Evolutionary conservation across 1,284 basidiomycete genomes (phyloP), one percentile per base, ranked within the genome.

Genomic region (Pascua guehoae): DNA sequence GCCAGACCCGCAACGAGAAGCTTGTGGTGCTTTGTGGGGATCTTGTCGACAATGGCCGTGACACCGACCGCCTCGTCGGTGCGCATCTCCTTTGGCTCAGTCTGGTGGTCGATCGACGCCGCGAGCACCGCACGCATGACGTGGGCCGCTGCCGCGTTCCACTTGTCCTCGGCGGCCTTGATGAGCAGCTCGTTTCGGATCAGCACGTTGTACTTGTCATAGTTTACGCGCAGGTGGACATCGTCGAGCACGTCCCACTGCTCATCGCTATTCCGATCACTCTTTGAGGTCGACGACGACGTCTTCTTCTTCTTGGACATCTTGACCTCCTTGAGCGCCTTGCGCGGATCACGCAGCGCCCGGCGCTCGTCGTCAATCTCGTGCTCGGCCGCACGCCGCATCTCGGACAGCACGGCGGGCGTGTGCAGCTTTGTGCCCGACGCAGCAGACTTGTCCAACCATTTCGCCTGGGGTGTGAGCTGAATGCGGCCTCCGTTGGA

Each of bases 121-220:
- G 86, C 85, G 43, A 95, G 78, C 15, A 85, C 79, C 0, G 88
- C 86, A 53, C 82, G 83, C 61, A 94, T 76, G 2, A 94, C 87
- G 5, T 82, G 69, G 3, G 85, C 88, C 10, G 89, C 85, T 15
- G 84, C 81, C 18, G 81, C 78, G 64, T 95, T 95, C 77, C 84
- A 94, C 42, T 88, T 83, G 66, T 91, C 88, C 60, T 81, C 79
- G 0, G 84, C 88, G 12, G 88, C 87, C 48, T 81, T 80, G 62
- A 86, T 85, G 53, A 95, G 84, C 49, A 95, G 80, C 73, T 88
- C 82, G 75, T 96, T 94, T 40, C 95, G 87, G 49, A 97, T 85
- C 66, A 91, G 86, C 39, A 93, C 81, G 65, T 90, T 87, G 76
- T 94, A 95, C 64, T 86, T 88, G 65, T 94, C 88, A 69, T 86